Evolutionary conservation across 2,329 filamentous ascomycete genomes (phyloP), one percentile per base, ranked within the genome.

Genomic region (Emydomyces testavorans): DNA sequence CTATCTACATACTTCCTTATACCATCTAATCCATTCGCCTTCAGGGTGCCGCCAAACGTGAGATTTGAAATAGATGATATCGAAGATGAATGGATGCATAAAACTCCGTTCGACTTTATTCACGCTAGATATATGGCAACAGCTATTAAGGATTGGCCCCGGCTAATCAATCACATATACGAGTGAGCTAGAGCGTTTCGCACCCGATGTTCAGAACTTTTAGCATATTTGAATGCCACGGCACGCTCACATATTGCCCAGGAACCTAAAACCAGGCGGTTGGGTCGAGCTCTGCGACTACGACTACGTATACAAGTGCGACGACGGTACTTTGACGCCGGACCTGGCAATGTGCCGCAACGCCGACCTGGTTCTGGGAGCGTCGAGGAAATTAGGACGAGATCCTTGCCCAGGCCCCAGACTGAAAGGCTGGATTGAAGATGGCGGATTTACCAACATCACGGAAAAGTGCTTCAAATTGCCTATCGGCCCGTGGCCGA

Each of bases 31-130:
- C 29, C 34, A 37, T 20, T 37, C n/a, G 16, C 38, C 13, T 24
- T 15, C 41, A 70, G 71, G 56, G 69, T 81, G 13, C 78, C 77
- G n/a, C 71, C 75, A 6, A 82, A 82, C 55, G 69, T 77, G 13
- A 68, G 66, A 4, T 80, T 81, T 62, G 67, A 79, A 52, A 70
- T 82, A 8, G 78, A 82, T 55, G 78, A 82, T 57, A 71, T 74
- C 45, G 78, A 80, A 53, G 69, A 74, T 37, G 69, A 75, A 6
- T 82, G 79, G 79, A 60, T 70, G 26, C 75, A 74, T 39, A 61
- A 66, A 3, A 64, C 71, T 40, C 60, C 58, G n/a, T 79, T 76
- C 56, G 77, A 81, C 58, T 71, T 75, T 53, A 72, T 81, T 70
- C 67, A 73, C 70, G 57, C 69, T 63, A 54, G 71, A 58, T 57